Evolutionary conservation across 257 asterid genomes (phyloP).

Genomic region (Knoxia roxburghii): DNA sequence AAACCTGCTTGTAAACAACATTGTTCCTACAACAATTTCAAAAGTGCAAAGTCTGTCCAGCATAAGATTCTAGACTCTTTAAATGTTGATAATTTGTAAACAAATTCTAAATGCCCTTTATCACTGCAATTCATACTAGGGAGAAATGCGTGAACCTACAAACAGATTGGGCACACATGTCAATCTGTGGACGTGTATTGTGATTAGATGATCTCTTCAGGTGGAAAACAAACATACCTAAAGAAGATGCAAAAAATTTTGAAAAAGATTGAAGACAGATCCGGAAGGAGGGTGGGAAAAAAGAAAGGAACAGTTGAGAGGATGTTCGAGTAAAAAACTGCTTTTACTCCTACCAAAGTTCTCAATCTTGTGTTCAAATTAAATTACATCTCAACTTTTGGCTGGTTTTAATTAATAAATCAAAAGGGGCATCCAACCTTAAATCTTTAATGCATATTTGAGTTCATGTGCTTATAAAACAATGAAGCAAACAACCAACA

Average conservation of each 20-base stretch:
- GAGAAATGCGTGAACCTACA: not conserved
- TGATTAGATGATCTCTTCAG: not conserved
- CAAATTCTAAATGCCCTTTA: not conserved
- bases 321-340: too few relatives aligned
- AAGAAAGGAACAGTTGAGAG: too few relatives aligned
- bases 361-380: not conserved
- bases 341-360: not conserved
- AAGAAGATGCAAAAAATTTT: not conserved
- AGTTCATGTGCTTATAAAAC: not conserved
- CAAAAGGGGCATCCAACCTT: not conserved
- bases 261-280: too few relatives aligned
- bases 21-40: too few relatives aligned
- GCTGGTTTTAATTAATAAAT: not conserved
- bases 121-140: not conserved
- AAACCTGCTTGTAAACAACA: not conserved
- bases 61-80: not conserved
- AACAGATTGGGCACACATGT: not conserved
- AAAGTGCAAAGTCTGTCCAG: not conserved
- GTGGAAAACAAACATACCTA: not conserved
- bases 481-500: not conserved
- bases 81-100: not conserved
- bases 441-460: not conserved
- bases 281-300: not conserved
- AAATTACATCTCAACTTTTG: not conserved
- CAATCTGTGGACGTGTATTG: not conserved